phyloP scores from a whole-genome alignment of 768 basidiomycete genomes.

The Rhodotorula kratochvilovae region DNA sequence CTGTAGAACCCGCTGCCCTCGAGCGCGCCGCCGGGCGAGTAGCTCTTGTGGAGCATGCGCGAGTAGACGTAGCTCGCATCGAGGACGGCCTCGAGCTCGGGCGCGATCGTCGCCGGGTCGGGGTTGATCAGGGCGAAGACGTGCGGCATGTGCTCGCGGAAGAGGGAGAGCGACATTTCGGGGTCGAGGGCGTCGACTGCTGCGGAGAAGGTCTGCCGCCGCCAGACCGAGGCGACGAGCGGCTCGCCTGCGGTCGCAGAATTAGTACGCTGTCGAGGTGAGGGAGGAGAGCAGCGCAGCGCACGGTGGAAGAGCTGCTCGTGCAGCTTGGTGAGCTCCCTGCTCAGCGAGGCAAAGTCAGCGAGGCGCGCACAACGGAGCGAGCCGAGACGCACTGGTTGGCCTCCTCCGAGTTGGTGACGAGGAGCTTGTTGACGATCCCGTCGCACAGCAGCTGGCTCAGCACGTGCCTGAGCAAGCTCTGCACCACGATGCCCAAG shows the following conservation, averaged over 20 bases:
- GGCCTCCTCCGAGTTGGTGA: constrained; percentile 77
- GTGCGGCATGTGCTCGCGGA: constrained; percentile 66
- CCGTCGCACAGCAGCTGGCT: constrained; percentile 67
- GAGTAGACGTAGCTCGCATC: constrained; percentile 73
- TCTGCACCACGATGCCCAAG: constrained; percentile 52
- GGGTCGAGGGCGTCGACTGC: constrained; percentile 72
- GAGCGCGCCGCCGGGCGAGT: constrained; percentile 52
- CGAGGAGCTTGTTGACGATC: constrained; percentile 76
- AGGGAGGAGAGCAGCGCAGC: constrained; percentile 46
- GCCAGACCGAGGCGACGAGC: constrained; percentile 83
- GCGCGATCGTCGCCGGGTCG: constrained; percentile 38
- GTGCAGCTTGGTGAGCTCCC: constrained; percentile 78
- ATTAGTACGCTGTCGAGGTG: background rate
- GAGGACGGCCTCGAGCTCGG: constrained; percentile 59
- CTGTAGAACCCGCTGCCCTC: constrained; percentile 69
- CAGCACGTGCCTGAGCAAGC: constrained; percentile 72
- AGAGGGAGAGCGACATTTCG: constrained; percentile 63
- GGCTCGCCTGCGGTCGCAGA: constrained; percentile 62
- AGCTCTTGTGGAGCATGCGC: constrained; percentile 68
- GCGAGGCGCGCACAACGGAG: no score
- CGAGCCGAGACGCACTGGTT: constrained; percentile 51
- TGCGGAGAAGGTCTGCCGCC: constrained; percentile 81
- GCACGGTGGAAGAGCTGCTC: constrained; percentile 78
- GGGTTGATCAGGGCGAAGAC: constrained; percentile 57
- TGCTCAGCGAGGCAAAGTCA: background rate